A percentile compares a stretch with the other conserved stretches of the same genome.
Evolutionary conservation across 257 asterid genomes (phyloP).

Genomic region (Rubia yunnanensis): DNA sequence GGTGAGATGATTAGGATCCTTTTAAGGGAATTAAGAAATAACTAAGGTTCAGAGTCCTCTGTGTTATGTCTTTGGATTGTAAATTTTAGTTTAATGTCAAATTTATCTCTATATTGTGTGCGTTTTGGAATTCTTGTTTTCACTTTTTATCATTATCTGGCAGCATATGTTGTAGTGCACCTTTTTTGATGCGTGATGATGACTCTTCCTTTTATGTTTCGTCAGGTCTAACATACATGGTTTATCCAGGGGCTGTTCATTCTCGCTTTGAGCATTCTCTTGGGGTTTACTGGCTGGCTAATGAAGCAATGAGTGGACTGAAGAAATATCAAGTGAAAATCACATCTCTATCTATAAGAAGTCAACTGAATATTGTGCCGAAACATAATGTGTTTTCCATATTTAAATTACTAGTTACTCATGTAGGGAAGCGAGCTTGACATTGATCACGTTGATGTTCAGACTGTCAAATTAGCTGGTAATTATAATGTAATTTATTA

Average conservation of each 20-base stretch:
- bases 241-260: slow-evolving; percentile 95
- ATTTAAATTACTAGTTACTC: slow-evolving; percentile 21
- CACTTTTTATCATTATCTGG: not conserved
- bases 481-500: slow-evolving; percentile 6
- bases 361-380: slow-evolving; percentile 15
- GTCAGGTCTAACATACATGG: slow-evolving; percentile 66
- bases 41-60: not conserved
- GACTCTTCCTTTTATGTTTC: slow-evolving; percentile 11
- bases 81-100: not conserved
- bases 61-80: not conserved
- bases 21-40: not conserved
- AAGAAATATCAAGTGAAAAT: slow-evolving; percentile 57
- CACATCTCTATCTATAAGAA: slow-evolving; percentile 7
- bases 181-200: slow-evolving; percentile 4
- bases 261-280: slow-evolving; percentile 94
- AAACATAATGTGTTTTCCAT: slow-evolving; percentile 14
- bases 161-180: not conserved
- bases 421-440: slow-evolving; percentile 80
- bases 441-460: slow-evolving; percentile 52
- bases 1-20: not conserved
- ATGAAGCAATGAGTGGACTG: slow-evolving; percentile 63
- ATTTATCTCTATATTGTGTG: not conserved
- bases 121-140: not conserved
- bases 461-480: slow-evolving; percentile 86
- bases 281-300: slow-evolving; percentile 86